Base-by-base conservation (phyloP, 352 stramenopile species). In the Blastocystis sp. region DNA sequence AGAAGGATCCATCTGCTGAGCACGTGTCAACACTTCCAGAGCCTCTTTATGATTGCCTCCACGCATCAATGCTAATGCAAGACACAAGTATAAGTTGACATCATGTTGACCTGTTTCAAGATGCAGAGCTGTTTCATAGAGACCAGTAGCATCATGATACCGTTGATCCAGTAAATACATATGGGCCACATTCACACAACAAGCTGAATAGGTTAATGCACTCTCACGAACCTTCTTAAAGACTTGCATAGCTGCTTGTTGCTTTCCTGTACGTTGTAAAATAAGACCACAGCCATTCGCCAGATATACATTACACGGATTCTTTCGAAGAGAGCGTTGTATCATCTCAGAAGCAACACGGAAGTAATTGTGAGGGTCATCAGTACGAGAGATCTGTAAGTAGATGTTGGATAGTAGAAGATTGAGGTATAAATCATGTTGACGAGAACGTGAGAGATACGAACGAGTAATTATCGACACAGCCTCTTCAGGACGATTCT, bases 181-280 rank as follows among this genome's bases (percentile, higher is more conserved):
- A 27, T 29, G 21, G 3, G 71, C 71, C 19, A 83, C 51, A 56
- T 83, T 83, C 24, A 83, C 21, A 42, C 71, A 83, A n/a, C 42
- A 65, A 56, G 24, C 14, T 56, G 57, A 39, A 32, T 67, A 54
- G 19, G 24, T 42, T 1, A 83, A 37, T 37, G 52, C 71, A 42
- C 46, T 83, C 51, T 83, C 71, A 19, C 71, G 71, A 21, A 83
- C 71, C 21, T 65, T 63, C 51, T 83, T 83, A 32, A 83, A 83
- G 7, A 83, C 54, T 19, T 63, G 54, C 54, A 83, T 32, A 21
- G 71, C 71, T 12, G 49, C 71, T 43, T 66, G 71, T 56, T 27
- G 46, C 51, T 83, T 83, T 7, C 24, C 49, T 19, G 46, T 66
- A 29, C 51, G 51, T 32, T 83, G 46, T 12, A 83, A 37, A 4